These are phyloP conservation scores for Myriosclerotinia duriaeana DNA, from an alignment of 2,329 filamentous ascomycete genomes.

Conservation along the genomic window DNA sequence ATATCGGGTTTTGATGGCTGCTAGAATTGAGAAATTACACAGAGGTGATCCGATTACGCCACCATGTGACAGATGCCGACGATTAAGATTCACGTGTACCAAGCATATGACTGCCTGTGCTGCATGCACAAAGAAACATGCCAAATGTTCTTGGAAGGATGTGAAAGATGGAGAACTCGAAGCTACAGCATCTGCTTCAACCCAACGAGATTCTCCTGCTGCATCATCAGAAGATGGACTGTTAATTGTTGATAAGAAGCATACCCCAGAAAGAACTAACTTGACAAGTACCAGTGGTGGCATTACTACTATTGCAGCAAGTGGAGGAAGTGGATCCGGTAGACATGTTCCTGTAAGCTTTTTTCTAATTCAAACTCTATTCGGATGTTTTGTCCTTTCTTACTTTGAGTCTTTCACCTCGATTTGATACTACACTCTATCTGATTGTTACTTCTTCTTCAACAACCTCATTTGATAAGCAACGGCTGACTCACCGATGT, in stretches of 20 bases:
- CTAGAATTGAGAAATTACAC: conserved; percentile 71
- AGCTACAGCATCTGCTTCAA: not conserved
- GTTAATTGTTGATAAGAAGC: conserved; percentile 22
- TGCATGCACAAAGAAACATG: conserved; percentile 87
- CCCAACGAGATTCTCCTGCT: conserved; percentile 16
- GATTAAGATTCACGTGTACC: conserved; percentile 76
- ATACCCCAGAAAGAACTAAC: conserved; percentile 16
- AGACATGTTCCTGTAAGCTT: conserved; percentile 8
- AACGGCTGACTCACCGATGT: not conserved
- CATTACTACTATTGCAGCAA: conserved; percentile 10
- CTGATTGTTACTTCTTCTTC: not conserved
- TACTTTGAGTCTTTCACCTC: too few species aligned
- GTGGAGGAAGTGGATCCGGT: conserved; percentile 2
- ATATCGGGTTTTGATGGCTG: conserved; percentile 65
- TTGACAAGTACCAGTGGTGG: not conserved
- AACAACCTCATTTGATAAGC: not conserved
- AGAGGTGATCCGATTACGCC: conserved; percentile 76
- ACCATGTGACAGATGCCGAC: conserved; percentile 79
- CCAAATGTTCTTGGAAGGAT: conserved; percentile 82
- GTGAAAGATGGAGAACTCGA: conserved; percentile 68
- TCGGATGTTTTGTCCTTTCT: not conserved
- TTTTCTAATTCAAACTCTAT: not conserved
- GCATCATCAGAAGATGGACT: conserved; percentile 22
- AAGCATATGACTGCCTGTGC: conserved; percentile 85
- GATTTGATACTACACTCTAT: not conserved